Evolutionary conservation across 2,329 filamentous ascomycete genomes (phyloP).

Genomic region (Calonectria pseudoreteaudii): DNA sequence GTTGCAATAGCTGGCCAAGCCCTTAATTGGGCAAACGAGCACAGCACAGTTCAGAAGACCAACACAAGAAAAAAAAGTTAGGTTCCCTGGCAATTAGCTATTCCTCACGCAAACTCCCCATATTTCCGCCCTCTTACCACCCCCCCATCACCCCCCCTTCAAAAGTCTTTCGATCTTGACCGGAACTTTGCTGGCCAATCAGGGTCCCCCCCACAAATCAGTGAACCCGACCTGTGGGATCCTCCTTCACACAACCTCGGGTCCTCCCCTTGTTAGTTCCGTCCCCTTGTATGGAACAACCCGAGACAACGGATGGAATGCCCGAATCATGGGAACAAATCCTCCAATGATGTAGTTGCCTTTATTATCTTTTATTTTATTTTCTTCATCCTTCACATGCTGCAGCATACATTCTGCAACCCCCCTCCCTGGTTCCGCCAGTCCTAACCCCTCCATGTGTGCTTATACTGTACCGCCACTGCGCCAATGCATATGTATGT

Average conservation of each 20-base stretch:
- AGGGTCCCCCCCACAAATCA: conserved; percentile 15
- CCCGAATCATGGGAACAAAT: neutral
- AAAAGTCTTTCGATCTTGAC: conserved; percentile 8
- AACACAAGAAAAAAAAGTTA: too few relatives aligned
- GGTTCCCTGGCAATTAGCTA: neutral
- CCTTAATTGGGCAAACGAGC: neutral
- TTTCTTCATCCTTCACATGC: neutral
- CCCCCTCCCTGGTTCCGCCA: neutral
- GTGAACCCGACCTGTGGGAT: neutral
- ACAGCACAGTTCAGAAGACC: neutral
- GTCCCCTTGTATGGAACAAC: neutral
- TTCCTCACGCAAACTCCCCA: neutral
- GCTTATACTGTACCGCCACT: neutral
- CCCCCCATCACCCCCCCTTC: neutral
- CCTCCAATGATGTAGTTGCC: neutral
- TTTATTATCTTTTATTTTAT: neutral
- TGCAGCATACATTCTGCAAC: neutral
- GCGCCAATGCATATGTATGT: neutral
- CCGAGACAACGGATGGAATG: neutral
- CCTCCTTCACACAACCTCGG: neutral
- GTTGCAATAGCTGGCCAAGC: neutral
- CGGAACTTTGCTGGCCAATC: conserved; percentile 49
- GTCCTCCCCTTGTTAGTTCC: neutral
- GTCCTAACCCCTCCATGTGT: neutral
- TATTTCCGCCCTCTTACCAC: conserved; percentile 3